A percentile compares a stretch with the other conserved stretches of the same genome.
Evolutionary conservation across 1,139 yeast genomes (phyloP).

Genomic region (Geotrichum macrosporum): DNA sequence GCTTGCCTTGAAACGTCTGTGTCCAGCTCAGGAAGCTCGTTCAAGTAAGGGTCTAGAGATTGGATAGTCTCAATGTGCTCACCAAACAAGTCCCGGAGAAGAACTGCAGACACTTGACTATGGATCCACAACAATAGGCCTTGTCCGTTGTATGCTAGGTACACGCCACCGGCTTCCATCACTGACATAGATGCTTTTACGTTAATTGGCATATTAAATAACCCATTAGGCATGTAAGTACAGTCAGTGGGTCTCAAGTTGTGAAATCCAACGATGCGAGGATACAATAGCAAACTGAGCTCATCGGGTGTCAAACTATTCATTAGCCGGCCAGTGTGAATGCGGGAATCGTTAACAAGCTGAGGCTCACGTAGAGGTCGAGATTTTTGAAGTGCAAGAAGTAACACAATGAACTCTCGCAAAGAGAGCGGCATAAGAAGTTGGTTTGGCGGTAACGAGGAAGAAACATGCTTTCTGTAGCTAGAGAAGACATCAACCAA

Average conservation of each 20-base stretch:
- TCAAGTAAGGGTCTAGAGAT: slow-evolving; percentile 45
- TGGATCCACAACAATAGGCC: slow-evolving; percentile 65
- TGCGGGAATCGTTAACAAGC: slow-evolving; percentile 46
- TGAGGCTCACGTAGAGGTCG: slow-evolving; percentile 52
- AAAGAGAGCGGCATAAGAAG: slow-evolving; percentile 79
- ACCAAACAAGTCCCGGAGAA: slow-evolving; percentile 75
- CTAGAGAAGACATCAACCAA: slow-evolving; percentile 71
- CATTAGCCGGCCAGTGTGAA: slow-evolving; percentile 54
- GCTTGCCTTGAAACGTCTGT: slow-evolving; percentile 70
- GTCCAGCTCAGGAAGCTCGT: slow-evolving; percentile 65
- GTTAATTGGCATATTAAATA: slow-evolving; percentile 50
- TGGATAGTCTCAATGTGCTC: slow-evolving; percentile 46
- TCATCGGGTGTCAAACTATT: slow-evolving; percentile 55
- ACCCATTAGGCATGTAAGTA: slow-evolving; percentile 42
- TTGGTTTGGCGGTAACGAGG: slow-evolving; percentile 55
- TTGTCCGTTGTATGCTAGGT: slow-evolving; percentile 68
- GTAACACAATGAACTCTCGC: slow-evolving; percentile 63
- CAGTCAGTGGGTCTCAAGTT: slow-evolving; percentile 52
- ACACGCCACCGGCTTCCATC: slow-evolving; percentile 68
- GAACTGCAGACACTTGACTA: slow-evolving; percentile 59
- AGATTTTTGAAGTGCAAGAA: slow-evolving; percentile 67
- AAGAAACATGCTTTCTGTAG: slow-evolving; percentile 52
- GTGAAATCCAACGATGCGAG: slow-evolving; percentile 74
- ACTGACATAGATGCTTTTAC: slow-evolving; percentile 46
- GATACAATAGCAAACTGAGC: slow-evolving; percentile 67